These are phyloP conservation scores for Millerozyma miso DNA, from an alignment of 805 yeast species.

Conservation along the genomic window DNA sequence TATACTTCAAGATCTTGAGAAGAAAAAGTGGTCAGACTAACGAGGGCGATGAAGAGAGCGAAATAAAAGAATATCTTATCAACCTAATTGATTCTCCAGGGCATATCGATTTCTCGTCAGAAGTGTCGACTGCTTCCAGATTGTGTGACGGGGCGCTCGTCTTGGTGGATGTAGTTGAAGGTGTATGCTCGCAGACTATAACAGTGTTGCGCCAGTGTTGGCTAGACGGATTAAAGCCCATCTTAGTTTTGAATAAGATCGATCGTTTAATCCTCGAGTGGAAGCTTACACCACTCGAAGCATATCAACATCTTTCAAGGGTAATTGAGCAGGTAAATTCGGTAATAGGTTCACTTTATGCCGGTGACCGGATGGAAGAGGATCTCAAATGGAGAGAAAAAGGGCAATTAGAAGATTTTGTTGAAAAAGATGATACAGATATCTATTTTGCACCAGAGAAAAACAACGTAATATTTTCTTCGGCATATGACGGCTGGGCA, in stretches of 20 bases:
- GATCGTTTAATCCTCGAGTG: slow-evolving; percentile 83
- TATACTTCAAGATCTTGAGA: slow-evolving; percentile 73
- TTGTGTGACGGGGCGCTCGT: slow-evolving; percentile 96
- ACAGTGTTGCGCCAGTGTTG: slow-evolving; percentile 93
- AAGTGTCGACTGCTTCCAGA: slow-evolving; percentile 93
- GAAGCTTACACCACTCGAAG: slow-evolving; percentile 77
- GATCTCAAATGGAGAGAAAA: slow-evolving; percentile 74
- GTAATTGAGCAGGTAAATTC: slow-evolving; percentile 92
- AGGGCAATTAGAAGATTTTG: slow-evolving; percentile 53
- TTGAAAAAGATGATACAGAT: slow-evolving; percentile 76
- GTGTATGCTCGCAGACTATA: slow-evolving; percentile 96
- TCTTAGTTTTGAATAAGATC: slow-evolving; percentile 84
- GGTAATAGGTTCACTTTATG: slow-evolving; percentile 86
- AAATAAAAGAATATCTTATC: slow-evolving; percentile 68
- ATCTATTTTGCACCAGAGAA: slow-evolving; percentile 82
- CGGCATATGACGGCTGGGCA: slow-evolving; percentile 98
- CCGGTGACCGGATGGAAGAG: slow-evolving; percentile 89
- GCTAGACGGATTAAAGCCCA: slow-evolving; percentile 85
- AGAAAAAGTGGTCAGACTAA: slow-evolving; percentile 21
- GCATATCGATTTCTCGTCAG: slow-evolving; percentile 96
- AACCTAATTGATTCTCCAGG: slow-evolving; percentile 98
- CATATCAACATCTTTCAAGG: slow-evolving; percentile 72
- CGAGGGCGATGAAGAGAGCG: slow-evolving; percentile 23
- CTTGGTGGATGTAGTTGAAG: slow-evolving; percentile 94
- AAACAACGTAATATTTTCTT: slow-evolving; percentile 86